Base-by-base conservation (phyloP, 2,329 filamentous ascomycete genomes). In the Xylaria sp. region DNA sequence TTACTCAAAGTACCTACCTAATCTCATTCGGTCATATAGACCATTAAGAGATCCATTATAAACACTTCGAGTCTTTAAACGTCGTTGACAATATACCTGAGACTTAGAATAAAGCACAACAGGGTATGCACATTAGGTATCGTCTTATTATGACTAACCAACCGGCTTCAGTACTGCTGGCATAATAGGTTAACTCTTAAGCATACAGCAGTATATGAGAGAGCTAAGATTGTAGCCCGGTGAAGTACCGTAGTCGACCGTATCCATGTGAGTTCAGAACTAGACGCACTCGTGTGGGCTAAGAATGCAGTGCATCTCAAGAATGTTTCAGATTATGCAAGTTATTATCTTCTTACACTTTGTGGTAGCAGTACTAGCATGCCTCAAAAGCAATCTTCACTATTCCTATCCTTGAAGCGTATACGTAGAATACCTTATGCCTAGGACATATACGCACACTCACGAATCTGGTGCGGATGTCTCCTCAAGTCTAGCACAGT, bases 311-410 rank as follows among this genome's bases (percentile, higher is more conserved):
- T 52, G 48, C 48, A 32, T 5, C 18, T 52, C 15, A 3, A 6
- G 8, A 52, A 4, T 52, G 48, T 52, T 52, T 52, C 48, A 52
- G 15, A n/a, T 52, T n/a, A 52, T 30, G 25, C 48, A 32, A 50
- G 25, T 18, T 15, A 50, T 28, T 50, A 18, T 18, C 23, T 50
- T 25, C 6, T 30, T n/a, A 13, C 43, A 12, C 18, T n/a, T 52
- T 3, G 7, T 32, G 25, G 23, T 52, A 30, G 18, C 10, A n/a
- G 48, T 18, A 32, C 18, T 15, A n/a, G 8, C 13, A 50, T 46
- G 13, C 20, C 20, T 13, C 23, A 50, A 50, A 18, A 30, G 13
- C 10, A 30, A 18, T 15, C 46, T 30, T 28, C 5, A 32, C 30
- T 52, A 9, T 15, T 30, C n/a, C 8, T 52, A 32, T 28, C 13